These are phyloP conservation scores for Aspergillus pseudotamarii DNA, from an alignment of 2,329 filamentous ascomycete species.

Conservation along the genomic window DNA sequence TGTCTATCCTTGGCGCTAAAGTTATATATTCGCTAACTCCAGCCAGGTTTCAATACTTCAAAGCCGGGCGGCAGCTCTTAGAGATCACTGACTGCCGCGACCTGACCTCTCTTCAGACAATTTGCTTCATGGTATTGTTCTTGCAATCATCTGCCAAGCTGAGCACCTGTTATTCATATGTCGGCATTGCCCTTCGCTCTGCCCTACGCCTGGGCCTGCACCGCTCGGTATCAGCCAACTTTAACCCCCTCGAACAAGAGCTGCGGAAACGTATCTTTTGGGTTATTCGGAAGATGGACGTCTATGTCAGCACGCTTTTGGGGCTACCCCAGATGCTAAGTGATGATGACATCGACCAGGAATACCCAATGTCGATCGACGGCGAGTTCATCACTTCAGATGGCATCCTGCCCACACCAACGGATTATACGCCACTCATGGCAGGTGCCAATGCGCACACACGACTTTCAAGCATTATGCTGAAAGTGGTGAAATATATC, in stretches of 20 bases:
- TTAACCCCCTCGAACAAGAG: conserved; percentile 73
- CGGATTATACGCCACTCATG: conserved; percentile 59
- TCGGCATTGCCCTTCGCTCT: conserved; percentile 75
- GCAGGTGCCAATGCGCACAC: conserved; percentile 64
- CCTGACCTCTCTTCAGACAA: conserved; percentile 71
- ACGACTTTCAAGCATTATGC: conserved; percentile 58
- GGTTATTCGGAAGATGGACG: conserved; percentile 54
- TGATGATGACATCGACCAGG: conserved; percentile 55
- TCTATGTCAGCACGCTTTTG: conserved; percentile 53
- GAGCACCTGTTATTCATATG: conserved; percentile 77
- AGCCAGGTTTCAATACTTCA: conserved; percentile 72
- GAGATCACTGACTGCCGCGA: conserved; percentile 68
- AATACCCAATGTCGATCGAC: conserved; percentile 49
- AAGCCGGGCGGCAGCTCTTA: conserved; percentile 66
- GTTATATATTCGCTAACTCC: neutral
- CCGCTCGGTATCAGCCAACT: conserved; percentile 68
- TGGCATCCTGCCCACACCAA: conserved; percentile 57
- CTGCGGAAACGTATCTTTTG: conserved; percentile 68
- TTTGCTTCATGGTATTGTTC: conserved; percentile 80
- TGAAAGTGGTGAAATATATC: conserved; percentile 65
- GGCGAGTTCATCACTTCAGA: conserved; percentile 51
- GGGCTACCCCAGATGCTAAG: conserved; percentile 54
- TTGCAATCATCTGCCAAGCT: conserved; percentile 78
- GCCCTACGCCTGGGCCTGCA: conserved; percentile 79
- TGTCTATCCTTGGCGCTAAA: conserved; percentile 19